Conservation (phyloP, 2,329 filamentous ascomycete species). For the Rutstroemia sp. region DNA sequence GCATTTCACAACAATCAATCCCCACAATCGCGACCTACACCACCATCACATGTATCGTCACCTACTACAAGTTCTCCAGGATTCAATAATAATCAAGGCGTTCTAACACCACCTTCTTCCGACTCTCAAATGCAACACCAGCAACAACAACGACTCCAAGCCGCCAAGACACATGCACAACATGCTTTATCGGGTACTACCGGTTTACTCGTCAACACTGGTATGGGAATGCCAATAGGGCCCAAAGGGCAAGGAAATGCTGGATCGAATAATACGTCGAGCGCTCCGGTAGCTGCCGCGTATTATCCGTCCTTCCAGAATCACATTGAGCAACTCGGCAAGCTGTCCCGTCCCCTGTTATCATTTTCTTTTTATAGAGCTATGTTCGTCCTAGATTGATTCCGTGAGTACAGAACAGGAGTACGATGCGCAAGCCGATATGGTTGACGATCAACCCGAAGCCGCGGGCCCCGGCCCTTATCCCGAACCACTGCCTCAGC, state of each 20-base stretch:
- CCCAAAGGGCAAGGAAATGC: constrained; percentile 27
- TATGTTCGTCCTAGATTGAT: constrained; percentile 61
- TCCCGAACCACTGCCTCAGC: constrained; percentile 41
- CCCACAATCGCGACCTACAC: constrained; percentile 72
- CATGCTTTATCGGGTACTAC: constrained; percentile 23
- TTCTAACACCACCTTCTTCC: constrained; percentile 52
- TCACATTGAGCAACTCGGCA: constrained; percentile 93
- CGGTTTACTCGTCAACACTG: constrained; percentile 20
- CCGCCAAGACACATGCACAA: constrained; percentile 19
- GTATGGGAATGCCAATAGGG: constrained; percentile 20
- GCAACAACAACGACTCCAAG: constrained; percentile 31
- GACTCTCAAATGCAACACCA: constrained; percentile 47
- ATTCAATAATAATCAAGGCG: constrained; percentile 47
- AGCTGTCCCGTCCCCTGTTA: constrained; percentile 52
- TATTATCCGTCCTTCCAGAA: constrained; percentile 67
- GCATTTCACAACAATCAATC: constrained; percentile 33
- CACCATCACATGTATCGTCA: constrained; percentile 70
- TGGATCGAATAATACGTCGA: constrained; percentile 32
- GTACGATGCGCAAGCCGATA: constrained; percentile 84
- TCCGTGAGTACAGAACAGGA: constrained; percentile 78
- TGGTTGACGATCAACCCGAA: constrained; percentile 76
- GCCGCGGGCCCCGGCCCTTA: constrained; percentile 56
- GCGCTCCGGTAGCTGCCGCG: constrained; percentile 36
- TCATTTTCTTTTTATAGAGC: constrained; percentile 41
- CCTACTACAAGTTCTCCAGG: constrained; percentile 56